These are phyloP conservation scores for Jaltomata sinuosa DNA, from an alignment of 257 asterid species.

Conservation along the genomic window DNA sequence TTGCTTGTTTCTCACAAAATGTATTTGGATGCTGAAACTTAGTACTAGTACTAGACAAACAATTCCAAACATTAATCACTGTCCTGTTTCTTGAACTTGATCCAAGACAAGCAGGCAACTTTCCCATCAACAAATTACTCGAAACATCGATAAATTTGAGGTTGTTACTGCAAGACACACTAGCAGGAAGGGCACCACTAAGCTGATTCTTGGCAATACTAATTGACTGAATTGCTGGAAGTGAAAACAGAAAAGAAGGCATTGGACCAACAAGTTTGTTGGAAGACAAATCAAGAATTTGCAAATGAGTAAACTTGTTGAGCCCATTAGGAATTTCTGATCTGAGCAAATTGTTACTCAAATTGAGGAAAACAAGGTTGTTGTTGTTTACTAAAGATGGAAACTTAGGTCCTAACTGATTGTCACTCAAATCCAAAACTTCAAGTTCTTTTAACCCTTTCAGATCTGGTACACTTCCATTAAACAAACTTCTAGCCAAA, in stretches of 20 bases:
- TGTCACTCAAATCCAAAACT: slow-evolving; percentile 70
- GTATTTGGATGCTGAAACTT: slow-evolving; percentile 51
- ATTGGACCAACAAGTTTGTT: slow-evolving; percentile 70
- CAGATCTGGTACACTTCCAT: slow-evolving; percentile 73
- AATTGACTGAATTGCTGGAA: slow-evolving; percentile 47
- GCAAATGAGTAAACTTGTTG: slow-evolving; percentile 30
- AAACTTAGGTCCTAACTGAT: slow-evolving; percentile 54
- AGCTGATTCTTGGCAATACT: slow-evolving; percentile 55
- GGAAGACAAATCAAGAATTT: slow-evolving; percentile 52
- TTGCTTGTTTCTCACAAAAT: slow-evolving; percentile 80
- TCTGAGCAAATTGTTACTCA: slow-evolving; percentile 56
- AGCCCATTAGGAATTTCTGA: slow-evolving; percentile 58
- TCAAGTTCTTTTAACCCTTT: slow-evolving; percentile 32
- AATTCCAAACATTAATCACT: slow-evolving; percentile 50
- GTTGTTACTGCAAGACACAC: slow-evolving; percentile 38
- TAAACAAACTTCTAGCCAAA: slow-evolving; percentile 53
- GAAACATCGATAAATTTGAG: slow-evolving; percentile 69
- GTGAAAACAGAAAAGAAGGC: slow-evolving; percentile 63
- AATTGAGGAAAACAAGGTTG: slow-evolving; percentile 29
- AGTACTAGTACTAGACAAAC: slow-evolving; percentile 55
- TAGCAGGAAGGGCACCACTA: slow-evolving; percentile 52
- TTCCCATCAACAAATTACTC: slow-evolving; percentile 65
- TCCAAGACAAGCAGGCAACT: slow-evolving; percentile 67
- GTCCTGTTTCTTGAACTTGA: slow-evolving; percentile 41
- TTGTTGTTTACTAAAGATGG: slow-evolving; percentile 45